A percentile compares a stretch with the other conserved stretches of the same genome.
Conservation (phyloP, 2,329 filamentous ascomycete species). For the Orbilia brochopaga region DNA sequence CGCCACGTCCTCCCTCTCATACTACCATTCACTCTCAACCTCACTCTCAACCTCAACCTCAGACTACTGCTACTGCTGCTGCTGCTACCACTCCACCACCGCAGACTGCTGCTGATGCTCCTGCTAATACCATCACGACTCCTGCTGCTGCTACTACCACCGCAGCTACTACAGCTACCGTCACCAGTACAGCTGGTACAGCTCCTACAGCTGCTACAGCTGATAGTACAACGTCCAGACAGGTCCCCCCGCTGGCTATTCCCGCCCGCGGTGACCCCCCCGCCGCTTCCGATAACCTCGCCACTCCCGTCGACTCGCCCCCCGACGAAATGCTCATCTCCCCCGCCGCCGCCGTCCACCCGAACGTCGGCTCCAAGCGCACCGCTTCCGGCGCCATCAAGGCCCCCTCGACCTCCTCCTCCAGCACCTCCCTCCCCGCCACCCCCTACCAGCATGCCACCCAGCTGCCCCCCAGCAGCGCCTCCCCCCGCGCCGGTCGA, state of each 20-base stretch:
- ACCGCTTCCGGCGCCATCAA: slow-evolving; percentile 48
- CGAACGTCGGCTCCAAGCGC: slow-evolving; percentile 40
- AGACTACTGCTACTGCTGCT: neutral
- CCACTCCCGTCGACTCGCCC: slow-evolving; percentile 19
- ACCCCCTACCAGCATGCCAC: slow-evolving; percentile 30
- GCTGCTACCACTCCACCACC: slow-evolving; percentile 15
- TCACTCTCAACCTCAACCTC: slow-evolving; percentile 1
- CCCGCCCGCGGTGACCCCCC: neutral
- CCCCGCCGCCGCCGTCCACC: slow-evolving; percentile 24
- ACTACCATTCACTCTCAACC: neutral
- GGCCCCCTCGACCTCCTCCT: slow-evolving; percentile 31
- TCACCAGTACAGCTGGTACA: neutral
- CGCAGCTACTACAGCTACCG: neutral
- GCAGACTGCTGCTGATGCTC: neutral
- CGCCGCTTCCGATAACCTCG: too few relatives aligned
- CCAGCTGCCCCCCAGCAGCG: slow-evolving; percentile 7
- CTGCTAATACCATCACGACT: neutral
- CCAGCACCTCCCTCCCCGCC: slow-evolving; percentile 44
- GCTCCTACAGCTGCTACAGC: neutral
- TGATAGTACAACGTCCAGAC: too few relatives aligned
- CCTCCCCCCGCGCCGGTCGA: slow-evolving; percentile 42
- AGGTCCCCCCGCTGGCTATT: slow-evolving; percentile 31
- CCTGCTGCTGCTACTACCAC: neutral
- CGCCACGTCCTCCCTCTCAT: slow-evolving; percentile 23
- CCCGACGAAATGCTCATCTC: slow-evolving; percentile 34